Evolutionary conservation across 2,329 filamentous ascomycete genomes (phyloP).

Genomic region (Colletotrichum australisinense): DNA sequence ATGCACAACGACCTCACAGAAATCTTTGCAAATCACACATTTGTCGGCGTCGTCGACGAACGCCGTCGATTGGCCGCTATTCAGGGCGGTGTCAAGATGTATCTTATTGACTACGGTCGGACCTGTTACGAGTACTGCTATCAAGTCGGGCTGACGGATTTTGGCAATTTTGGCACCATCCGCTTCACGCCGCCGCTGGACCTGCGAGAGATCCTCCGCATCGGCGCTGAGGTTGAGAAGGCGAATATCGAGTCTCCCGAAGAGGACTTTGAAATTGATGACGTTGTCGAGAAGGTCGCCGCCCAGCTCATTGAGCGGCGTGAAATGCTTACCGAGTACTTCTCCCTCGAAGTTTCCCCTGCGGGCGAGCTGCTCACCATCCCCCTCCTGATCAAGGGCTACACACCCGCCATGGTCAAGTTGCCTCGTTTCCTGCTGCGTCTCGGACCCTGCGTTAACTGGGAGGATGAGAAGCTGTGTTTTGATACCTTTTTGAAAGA

Average conservation of each 20-base stretch:
- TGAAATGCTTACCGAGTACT: slow-evolving; percentile 94
- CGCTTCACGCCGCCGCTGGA: slow-evolving; percentile 81
- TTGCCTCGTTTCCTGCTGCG: slow-evolving; percentile 89
- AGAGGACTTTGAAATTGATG: slow-evolving; percentile 72
- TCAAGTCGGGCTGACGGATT: slow-evolving; percentile 93
- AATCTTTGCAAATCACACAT: slow-evolving; percentile 87
- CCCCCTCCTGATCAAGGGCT: slow-evolving; percentile 88
- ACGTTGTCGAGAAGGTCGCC: slow-evolving; percentile 74
- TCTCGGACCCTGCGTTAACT: slow-evolving; percentile 88
- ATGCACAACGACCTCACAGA: slow-evolving; percentile 91
- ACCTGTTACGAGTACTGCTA: slow-evolving; percentile 92
- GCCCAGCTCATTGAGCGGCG: slow-evolving; percentile 78
- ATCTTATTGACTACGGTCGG: slow-evolving; percentile 92
- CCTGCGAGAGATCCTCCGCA: slow-evolving; percentile 75
- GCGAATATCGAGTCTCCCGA: slow-evolving; percentile 52
- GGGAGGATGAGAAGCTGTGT: slow-evolving; percentile 85
- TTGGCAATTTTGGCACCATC: slow-evolving; percentile 92
- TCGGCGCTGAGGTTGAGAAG: slow-evolving; percentile 80
- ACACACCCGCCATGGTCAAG: slow-evolving; percentile 86
- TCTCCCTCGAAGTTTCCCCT: slow-evolving; percentile 84
- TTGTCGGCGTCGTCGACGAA: slow-evolving; percentile 93
- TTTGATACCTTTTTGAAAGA: slow-evolving; percentile 89
- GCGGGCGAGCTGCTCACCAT: slow-evolving; percentile 82
- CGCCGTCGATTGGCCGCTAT: slow-evolving; percentile 89
- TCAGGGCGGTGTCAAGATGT: slow-evolving; percentile 92